Evolutionary conservation across 2,329 filamentous ascomycete species (phyloP).

Genomic region (Aspergillus japonicus): DNA sequence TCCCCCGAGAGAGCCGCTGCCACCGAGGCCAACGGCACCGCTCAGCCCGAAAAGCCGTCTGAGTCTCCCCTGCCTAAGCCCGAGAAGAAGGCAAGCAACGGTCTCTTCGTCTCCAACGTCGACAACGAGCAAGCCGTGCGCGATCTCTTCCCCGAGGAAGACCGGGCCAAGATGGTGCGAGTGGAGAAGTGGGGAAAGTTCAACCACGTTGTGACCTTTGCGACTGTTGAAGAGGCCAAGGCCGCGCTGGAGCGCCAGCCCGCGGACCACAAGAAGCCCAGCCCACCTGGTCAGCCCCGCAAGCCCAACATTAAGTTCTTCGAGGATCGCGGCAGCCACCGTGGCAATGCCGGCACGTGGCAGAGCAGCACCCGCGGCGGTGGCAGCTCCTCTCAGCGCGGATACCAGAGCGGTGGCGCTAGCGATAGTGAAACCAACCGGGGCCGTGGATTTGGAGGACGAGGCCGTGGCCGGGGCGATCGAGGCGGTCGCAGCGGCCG

Average conservation of each 20-base stretch:
- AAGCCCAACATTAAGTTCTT: conserved; percentile 83
- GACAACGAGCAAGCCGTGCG: conserved; percentile 79
- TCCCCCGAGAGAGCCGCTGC: conserved; percentile 52
- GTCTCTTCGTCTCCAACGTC: conserved; percentile 85
- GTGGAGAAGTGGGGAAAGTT: conserved; percentile 68
- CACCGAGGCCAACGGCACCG: conserved; percentile 53
- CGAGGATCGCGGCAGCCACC: conserved; percentile 62
- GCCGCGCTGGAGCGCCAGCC: conserved; percentile 72
- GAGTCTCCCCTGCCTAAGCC: conserved; percentile 57
- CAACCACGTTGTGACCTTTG: conserved; percentile 80
- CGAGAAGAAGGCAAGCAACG: conserved; percentile 68
- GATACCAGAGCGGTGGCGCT: conserved; percentile 81
- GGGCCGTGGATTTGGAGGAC: conserved; percentile 47
- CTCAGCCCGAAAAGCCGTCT: conserved; percentile 43
- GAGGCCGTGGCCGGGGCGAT: conserved; percentile 56
- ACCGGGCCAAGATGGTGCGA: conserved; percentile 75
- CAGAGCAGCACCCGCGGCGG: conserved; percentile 60
- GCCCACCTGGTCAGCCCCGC: conserved; percentile 66
- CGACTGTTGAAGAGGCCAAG: conserved; percentile 74
- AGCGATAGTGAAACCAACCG: conserved; percentile 68
- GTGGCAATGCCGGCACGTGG: conserved; percentile 57
- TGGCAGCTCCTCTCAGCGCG: conserved; percentile 61
- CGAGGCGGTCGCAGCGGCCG: conserved; percentile 52
- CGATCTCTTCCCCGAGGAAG: conserved; percentile 78
- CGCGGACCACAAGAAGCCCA: conserved; percentile 71